phyloP scores from a whole-genome alignment of 805 yeast species.

The Myxozyma vanderwaltii region DNA sequence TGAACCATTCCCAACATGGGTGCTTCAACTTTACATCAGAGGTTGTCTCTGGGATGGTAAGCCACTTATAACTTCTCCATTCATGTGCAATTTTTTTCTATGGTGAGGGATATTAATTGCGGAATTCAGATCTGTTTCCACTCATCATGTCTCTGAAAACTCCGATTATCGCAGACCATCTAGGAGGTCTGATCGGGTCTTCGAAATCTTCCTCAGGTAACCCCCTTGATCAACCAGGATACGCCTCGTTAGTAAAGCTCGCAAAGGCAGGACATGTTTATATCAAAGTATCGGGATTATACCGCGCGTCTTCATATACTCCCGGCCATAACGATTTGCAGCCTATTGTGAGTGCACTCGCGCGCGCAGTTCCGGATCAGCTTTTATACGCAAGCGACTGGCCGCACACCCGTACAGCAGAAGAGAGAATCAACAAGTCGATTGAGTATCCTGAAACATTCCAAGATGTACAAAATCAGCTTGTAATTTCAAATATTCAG shows the following conservation, averaged over 20 bases:
- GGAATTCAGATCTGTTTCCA: neutral
- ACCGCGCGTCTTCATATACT: conserved; percentile 1
- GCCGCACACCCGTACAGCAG: conserved; percentile 8
- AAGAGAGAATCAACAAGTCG: neutral
- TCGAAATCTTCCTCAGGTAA: neutral
- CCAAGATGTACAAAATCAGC: neutral
- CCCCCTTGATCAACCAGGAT: conserved; percentile 11
- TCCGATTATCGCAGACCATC: conserved; percentile 12
- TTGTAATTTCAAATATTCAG: neutral
- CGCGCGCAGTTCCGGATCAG: conserved; percentile 2
- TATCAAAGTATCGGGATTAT: conserved; percentile 11
- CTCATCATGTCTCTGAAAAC: conserved; percentile 3
- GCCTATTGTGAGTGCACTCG: neutral
- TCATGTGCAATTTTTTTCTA: too few species aligned
- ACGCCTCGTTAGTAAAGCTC: conserved; percentile 5
- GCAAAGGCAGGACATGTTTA: conserved; percentile 1
- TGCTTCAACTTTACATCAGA: neutral
- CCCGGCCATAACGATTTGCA: conserved; percentile 1
- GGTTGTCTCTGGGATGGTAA: conserved; percentile 2
- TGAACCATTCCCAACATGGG: neutral
- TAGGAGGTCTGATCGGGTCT: neutral
- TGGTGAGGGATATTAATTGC: neutral
- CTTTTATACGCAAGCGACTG: conserved; percentile 15
- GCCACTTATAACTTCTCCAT: neutral
- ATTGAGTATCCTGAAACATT: neutral